A percentile compares a stretch with the other conserved stretches of the same genome.
phyloP scores from a whole-genome alignment of 164 flowering plant genomes.

The Umbellularia californica region DNA sequence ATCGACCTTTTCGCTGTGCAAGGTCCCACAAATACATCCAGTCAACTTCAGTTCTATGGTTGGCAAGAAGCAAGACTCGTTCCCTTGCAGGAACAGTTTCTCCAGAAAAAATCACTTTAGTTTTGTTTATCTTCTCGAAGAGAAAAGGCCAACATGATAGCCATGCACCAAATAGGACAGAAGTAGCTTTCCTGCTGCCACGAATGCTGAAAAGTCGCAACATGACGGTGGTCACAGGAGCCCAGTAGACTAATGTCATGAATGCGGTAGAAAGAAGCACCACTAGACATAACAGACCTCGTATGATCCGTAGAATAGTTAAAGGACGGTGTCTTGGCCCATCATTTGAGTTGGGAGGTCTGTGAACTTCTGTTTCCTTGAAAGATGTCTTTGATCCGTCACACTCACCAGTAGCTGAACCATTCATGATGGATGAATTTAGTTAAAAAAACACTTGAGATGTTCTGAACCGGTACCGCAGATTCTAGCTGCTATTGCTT shows the following conservation, averaged over 20 bases:
- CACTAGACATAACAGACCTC: constrained; percentile 70
- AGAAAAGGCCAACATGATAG: constrained; percentile 88
- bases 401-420: constrained; percentile 12
- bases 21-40: constrained; percentile 99
- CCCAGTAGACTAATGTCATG: constrained; percentile 58
- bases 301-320: constrained; percentile 50
- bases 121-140: constrained; percentile 86
- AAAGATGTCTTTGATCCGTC: constrained; percentile 9
- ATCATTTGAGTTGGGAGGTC: constrained; percentile 21
- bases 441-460: background rate
- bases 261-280: constrained; percentile 72
- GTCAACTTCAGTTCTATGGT: constrained; percentile 97
- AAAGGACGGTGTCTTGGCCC: constrained; percentile 39
- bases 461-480: constrained; percentile 1
- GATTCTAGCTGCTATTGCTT: background rate
- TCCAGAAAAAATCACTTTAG: constrained; percentile 79
- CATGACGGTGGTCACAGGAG: constrained; percentile 35
- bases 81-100: constrained; percentile 62
- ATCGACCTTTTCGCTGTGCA: constrained; percentile 68
- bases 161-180: constrained; percentile 76
- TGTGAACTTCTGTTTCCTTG: constrained; percentile 34
- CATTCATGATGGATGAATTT: background rate
- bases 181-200: constrained; percentile 57
- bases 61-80: constrained; percentile 76
- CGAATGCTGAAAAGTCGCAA: constrained; percentile 65